Base-by-base conservation (phyloP, 2,329 filamentous ascomycete species). In the Penicillium paneum region DNA sequence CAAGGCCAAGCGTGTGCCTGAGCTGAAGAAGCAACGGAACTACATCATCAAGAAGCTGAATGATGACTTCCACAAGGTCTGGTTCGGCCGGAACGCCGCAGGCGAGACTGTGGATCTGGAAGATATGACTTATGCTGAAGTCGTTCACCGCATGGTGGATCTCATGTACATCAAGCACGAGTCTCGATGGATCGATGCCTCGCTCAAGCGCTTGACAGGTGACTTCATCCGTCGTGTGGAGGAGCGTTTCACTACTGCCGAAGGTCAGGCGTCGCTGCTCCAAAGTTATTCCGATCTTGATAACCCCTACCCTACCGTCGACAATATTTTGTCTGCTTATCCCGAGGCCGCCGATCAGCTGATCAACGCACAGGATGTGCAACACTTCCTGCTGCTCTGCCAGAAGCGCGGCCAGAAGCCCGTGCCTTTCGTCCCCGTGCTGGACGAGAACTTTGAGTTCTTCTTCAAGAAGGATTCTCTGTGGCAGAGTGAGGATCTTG, bases 401-500 rank as follows among this genome's bases (percentile, higher is more conserved):
- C 87, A 94, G 77, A 87, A 91, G 35, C 90, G 89, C 44, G 88
- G 88, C 38, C 94, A 99, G 80, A 99, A 99, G 82, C 94, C 94
- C 2, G 90, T 95, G 28, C 94, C 93, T 0, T 99, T 99, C 71
- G 92, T 99, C 29, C 94, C 94, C 5, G 82, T 89, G n/a, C 82
- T 99, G 21, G 94, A 99, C 67, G 91, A 96, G 60, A 96, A 93
- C 71, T 99, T 99, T 64, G 94, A 99, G 72, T 96, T 95, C 78
- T 99, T 91, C 80, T 99, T 99, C 87, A 99, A 99, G 86, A 99
- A 99, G 80, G 94, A 99, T 74, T 99, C 94, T 1, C 83, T 99
- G 8, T 99, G 94, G 94, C 94, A 99, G 77, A 97, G 94, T 1
- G 94, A 99, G 76, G 94, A 99, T 68, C 81, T 99, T 11, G 93